phyloP scores from a whole-genome alignment of 768 basidiomycete species.

The Suillus lakei region DNA sequence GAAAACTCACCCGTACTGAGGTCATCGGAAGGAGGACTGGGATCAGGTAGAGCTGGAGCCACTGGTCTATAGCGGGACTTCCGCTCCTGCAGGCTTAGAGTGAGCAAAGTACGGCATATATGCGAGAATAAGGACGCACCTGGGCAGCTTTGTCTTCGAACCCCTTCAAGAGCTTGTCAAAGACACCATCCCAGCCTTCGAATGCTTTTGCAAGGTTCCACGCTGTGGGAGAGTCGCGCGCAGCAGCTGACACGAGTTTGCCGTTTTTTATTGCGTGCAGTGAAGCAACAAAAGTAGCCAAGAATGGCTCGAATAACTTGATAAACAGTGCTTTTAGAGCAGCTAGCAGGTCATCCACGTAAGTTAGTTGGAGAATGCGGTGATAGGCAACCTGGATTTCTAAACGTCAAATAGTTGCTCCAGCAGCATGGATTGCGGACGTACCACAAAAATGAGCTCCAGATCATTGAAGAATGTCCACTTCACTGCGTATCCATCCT shows the following conservation, averaged over 20 bases:
- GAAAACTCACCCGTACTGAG: constrained; percentile 54
- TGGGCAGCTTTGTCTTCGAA: constrained; percentile 78
- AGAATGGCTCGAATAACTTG: constrained; percentile 83
- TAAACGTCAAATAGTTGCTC: constrained; percentile 12
- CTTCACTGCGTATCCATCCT: constrained; percentile 91
- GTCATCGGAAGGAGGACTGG: constrained; percentile 60
- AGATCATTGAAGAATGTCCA: constrained; percentile 97
- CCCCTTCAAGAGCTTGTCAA: constrained; percentile 74
- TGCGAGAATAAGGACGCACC: constrained; percentile 40
- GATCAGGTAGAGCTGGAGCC: constrained; percentile 40
- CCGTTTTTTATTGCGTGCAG: constrained; percentile 64
- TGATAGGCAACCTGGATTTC: constrained; percentile 86
- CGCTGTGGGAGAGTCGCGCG: constrained; percentile 41
- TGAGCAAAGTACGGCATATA: background rate
- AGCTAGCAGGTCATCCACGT: constrained; percentile 85
- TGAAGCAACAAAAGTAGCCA: constrained; percentile 83
- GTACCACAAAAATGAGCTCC: constrained; percentile 94
- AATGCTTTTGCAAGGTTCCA: constrained; percentile 78
- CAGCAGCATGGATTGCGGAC: constrained; percentile 32
- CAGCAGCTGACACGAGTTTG: constrained; percentile 39
- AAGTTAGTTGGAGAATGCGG: constrained; percentile 92
- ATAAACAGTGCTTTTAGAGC: constrained; percentile 86
- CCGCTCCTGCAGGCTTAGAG: constrained; percentile 58
- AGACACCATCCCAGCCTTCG: constrained; percentile 80
- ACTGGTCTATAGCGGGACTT: constrained; percentile 61